phyloP scores from a whole-genome alignment of 495 filamentous ascomycete genomes.

The Acidomyces sp. region DNA sequence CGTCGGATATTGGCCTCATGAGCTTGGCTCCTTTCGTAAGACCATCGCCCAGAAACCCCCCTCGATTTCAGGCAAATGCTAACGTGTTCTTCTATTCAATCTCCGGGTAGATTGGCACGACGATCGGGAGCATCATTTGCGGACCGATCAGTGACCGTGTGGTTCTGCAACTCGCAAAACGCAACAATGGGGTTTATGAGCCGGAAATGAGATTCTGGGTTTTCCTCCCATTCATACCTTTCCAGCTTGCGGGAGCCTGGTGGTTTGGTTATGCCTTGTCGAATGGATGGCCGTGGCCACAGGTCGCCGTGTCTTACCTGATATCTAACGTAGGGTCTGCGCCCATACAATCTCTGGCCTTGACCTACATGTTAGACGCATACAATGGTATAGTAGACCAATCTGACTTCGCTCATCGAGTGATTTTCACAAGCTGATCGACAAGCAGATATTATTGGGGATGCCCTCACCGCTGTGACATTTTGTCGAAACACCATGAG shows the following conservation, averaged over 20 bases:
- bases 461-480: constrained; percentile 12
- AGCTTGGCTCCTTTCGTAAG: constrained; percentile 9
- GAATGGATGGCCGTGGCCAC: constrained; percentile 5
- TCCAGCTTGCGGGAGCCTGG: constrained; percentile 9
- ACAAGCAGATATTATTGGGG: constrained; percentile 17
- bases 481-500: constrained; percentile 6
- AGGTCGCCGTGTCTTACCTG: constrained; percentile 10
- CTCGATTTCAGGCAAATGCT: no score
- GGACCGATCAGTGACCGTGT: constrained; percentile 8
- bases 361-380: constrained; percentile 14
- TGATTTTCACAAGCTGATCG: no score
- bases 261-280: constrained; percentile 14
- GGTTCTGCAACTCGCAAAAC: constrained; percentile 9
- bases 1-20: constrained; percentile 15
- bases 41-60: neutral
- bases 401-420: no score
- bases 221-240: constrained; percentile 15
- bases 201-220: constrained; percentile 16
- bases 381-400: constrained; percentile 14
- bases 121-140: constrained; percentile 6
- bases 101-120: constrained; percentile 6
- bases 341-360: constrained; percentile 5
- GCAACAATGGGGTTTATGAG: constrained; percentile 15
- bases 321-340: constrained; percentile 11
- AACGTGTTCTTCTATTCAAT: no score